Evolutionary conservation across 2,329 filamentous ascomycete genomes (phyloP), one percentile per base, ranked within the genome.

Genomic region (Dothiorella sarmentorum): DNA sequence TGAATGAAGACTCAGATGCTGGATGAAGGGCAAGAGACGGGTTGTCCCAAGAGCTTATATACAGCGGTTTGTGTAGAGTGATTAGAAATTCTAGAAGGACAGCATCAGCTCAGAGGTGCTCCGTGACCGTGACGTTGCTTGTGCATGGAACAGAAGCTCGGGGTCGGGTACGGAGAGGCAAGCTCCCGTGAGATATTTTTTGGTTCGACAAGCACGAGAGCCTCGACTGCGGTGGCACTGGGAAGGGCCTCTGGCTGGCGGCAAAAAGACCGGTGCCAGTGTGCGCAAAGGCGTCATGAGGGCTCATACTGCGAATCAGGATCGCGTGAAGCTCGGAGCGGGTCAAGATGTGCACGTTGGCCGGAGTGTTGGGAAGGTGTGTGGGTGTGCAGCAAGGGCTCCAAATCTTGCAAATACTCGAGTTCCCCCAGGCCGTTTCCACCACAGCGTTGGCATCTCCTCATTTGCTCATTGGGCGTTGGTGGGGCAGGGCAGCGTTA

Each of bases 61-160:
- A 52, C 47, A 38, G 31, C 20, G 26, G 47, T 17, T 52, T 20
- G 47, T 37, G 31, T 31, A n/a, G 40, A 47, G 17, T 3, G 9
- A 29, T n/a, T 38, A 20, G n/a, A 26, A 18, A 18, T 45, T 18
- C 20, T 17, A 18, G 20, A 17, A 27, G 3, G 40, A 17, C 10
- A 33, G 31, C 17, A 10, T 51, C 27, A 18, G 29, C 17, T 9
- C 18, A 15, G 45, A 18, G 10, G 31, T 20, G 29, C 27, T 35
- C 27, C 18, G 45, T 35, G 27, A 18, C 44, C 29, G 44, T 49
- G 47, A 38, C 47, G 47, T 52, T 24, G 31, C 31, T 7, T 22
- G 31, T 37, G 47, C 47, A 52, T 52, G 47, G 47, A 52, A 20
- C 47, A 52, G 47, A 24, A 4, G n/a, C 22, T 35, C 47, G 33